These are phyloP conservation scores for Haplosporangium sp. DNA, from an alignment of 371 early-diverging fungal species.

Conservation along the genomic window DNA sequence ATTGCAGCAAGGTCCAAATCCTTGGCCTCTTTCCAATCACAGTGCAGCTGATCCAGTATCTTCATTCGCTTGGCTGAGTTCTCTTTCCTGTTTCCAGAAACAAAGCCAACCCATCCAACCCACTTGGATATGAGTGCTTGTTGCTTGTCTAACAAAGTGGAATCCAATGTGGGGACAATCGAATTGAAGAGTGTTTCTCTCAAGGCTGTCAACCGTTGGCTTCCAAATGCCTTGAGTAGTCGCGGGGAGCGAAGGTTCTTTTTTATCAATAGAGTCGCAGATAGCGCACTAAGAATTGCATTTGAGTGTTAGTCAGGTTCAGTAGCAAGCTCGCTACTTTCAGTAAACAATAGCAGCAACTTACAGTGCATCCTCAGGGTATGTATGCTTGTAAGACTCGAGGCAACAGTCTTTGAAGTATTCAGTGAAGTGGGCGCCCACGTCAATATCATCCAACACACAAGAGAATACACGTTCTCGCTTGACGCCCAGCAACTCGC, in stretches of 20 bases:
- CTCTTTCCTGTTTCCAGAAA: slow-evolving; percentile 25
- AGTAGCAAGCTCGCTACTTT: slow-evolving; percentile 19
- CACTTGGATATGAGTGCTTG: slow-evolving; percentile 31
- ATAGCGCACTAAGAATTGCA: slow-evolving; percentile 19
- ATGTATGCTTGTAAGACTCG: slow-evolving; percentile 33
- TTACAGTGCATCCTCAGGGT: slow-evolving; percentile 47
- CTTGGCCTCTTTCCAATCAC: slow-evolving; percentile 27
- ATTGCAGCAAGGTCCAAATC: slow-evolving; percentile 25
- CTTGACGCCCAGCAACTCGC: slow-evolving; percentile 19
- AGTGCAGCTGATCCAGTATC: slow-evolving; percentile 12
- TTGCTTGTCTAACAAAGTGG: slow-evolving; percentile 32
- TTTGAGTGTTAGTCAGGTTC: slow-evolving; percentile 10
- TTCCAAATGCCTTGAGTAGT: slow-evolving; percentile 30
- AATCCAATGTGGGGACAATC: slow-evolving; percentile 19
- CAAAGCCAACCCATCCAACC: slow-evolving; percentile 27
- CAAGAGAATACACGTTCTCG: slow-evolving; percentile 29
- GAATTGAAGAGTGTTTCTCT: slow-evolving; percentile 18
- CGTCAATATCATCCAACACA: slow-evolving; percentile 25
- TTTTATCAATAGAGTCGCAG: slow-evolving; percentile 31
- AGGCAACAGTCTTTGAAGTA: slow-evolving; percentile 30
- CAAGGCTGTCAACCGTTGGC: slow-evolving; percentile 23
- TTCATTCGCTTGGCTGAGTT: slow-evolving; percentile 26
- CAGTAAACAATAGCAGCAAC: slow-evolving; percentile 12
- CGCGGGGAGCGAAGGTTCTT: slow-evolving; percentile 34
- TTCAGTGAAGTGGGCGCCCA: slow-evolving; percentile 26